Base-by-base conservation (phyloP, 163 green algal genomes). In the Scenedesmus sp. region DNA sequence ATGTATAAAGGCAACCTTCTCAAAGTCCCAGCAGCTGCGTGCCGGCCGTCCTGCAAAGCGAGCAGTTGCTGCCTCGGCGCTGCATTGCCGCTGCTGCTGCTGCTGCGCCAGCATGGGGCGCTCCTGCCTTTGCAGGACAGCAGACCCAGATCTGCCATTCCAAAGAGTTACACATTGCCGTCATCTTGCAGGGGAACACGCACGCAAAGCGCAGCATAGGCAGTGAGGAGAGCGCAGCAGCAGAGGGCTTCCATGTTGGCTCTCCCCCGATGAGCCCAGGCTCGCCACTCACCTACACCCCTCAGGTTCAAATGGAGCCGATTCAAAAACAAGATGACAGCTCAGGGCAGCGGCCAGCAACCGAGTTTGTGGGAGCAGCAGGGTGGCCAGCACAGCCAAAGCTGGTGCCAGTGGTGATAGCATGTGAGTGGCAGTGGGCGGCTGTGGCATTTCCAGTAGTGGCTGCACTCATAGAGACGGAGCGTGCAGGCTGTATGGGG, bases 251-350 rank as follows among this genome's bases (percentile, higher is more conserved):
- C 52, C 62, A 66, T 2, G 88, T 93, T 1, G 84, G 93, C 1
- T 96, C 94, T 2, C 93, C 95, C 5, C 95, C 95, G 1, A 84
- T 95, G n/a, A 96, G 93, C 84, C 95, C 95, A 8, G 95, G 94
- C 4, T 98, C 96, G 6, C 97, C 97, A 2, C 94, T 99, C 0
- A 98, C 95, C 0, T 99, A 98, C 94, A 97, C 94, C 90, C 97
- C 97, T 0, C 97, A 98, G 57, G 93, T 98, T 62, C 85, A 94
- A 18, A 98, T 98, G 96, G 94, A 93, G 90, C 94, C 86, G 86
- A 88, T 92, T 12, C n/a, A 81, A 13, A 92, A 89, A 60, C 66
- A 86, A 13, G 93, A 94, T 70, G 93, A 92, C 89, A 66, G 73
- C 52, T 16, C 56, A 15, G 90, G 84, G 13, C 89, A 87, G 62